Evolutionary conservation across 352 stramenopile species (phyloP), one percentile per base, ranked within the genome.

Genomic region (Phytopythium kandeliae): DNA sequence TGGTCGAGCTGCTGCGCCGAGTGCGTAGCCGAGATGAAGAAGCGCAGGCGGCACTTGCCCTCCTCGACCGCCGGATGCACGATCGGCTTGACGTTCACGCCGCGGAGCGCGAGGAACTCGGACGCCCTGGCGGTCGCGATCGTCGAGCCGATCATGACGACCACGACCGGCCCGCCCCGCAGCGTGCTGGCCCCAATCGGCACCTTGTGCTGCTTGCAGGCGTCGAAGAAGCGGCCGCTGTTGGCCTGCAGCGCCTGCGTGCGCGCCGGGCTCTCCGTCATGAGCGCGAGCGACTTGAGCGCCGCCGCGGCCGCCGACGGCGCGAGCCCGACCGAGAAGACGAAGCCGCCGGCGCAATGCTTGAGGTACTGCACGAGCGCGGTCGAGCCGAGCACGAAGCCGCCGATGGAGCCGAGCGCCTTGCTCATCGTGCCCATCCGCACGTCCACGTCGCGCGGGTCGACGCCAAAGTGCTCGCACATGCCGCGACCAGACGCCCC

Each of bases 1-100:
- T 78, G 66, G 36, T 88, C 67, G 26, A 95, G 60, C 54, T 92
- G 74, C 54, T 74, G 67, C 44, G 77, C 74, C 21, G 71, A 83
- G 61, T 92, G 80, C 31, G 88, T 56, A 17, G 77, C 74, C 43
- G 78, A 92, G 48, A 95, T 89, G 59, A 95, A 95, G 54, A 95
- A 95, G 19, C 84, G 81, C 36, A 95, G 57, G 37, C 84, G 75
- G 41, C 79, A 89, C 55, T 92, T 89, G 45, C 84, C 84, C 57
- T 89, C 80, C 44, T 90, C 84, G 26, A 95, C 84, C 0, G 84
- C 84, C 37, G 84, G 84, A 49, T 95, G 85, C 57, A 95, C 82
- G 48, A 91, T 92, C 9, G 84, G 79, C 56, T 90, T 95, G 33
- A 92, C 81, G 50, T 92, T 92, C 19, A 92, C 58, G 35, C 81